Percentiles rank a stretch among this genome's conserved stretches.
phyloP scores from a whole-genome alignment of 352 stramenopile species.

The Phytophthora pseudosyringae region DNA sequence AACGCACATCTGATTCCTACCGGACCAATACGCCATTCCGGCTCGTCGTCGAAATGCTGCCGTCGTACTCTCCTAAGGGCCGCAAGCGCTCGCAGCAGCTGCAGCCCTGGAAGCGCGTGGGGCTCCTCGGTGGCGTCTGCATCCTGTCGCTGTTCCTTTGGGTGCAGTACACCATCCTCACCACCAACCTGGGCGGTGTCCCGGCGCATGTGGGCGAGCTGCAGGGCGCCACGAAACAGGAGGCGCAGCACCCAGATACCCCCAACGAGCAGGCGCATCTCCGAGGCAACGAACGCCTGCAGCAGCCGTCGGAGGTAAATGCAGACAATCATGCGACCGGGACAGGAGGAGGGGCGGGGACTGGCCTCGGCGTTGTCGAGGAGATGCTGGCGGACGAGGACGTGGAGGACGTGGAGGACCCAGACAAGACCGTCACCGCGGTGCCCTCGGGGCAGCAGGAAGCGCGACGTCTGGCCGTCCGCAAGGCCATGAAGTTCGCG shows the following conservation, averaged over 20 bases:
- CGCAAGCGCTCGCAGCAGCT: conserved; percentile 29
- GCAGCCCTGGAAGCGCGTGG: conserved; percentile 36
- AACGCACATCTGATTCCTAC: not conserved
- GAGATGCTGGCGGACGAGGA: conserved; percentile 98
- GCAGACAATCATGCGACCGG: conserved; percentile 3
- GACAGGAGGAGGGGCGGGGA: conserved; percentile 6
- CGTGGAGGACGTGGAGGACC: conserved; percentile 91
- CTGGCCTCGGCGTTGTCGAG: conserved; percentile 45
- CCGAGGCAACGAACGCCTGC: conserved; percentile 12
- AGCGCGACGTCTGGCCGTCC: conserved; percentile 49
- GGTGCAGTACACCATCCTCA: conserved; percentile 65
- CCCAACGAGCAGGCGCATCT: conserved; percentile 17
- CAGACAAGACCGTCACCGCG: conserved; percentile 24
- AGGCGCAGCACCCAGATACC: conserved; percentile 9
- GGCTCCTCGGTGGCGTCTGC: conserved; percentile 12
- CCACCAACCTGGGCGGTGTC: conserved; percentile 34
- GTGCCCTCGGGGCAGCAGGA: conserved; percentile 45
- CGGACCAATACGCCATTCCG: conserved; percentile 11
- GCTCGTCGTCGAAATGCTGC: conserved; percentile 23
- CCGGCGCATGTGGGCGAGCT: conserved; percentile 31
- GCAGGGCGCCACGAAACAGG: conserved; percentile 24
- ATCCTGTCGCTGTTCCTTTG: conserved; percentile 46
- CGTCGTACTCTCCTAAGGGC: conserved; percentile 25
- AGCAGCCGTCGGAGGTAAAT: not conserved
- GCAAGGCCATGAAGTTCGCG: conserved; percentile 75